Conservation (phyloP, 2,329 filamentous ascomycete species). For the Trichoderma koningiopsis region DNA sequence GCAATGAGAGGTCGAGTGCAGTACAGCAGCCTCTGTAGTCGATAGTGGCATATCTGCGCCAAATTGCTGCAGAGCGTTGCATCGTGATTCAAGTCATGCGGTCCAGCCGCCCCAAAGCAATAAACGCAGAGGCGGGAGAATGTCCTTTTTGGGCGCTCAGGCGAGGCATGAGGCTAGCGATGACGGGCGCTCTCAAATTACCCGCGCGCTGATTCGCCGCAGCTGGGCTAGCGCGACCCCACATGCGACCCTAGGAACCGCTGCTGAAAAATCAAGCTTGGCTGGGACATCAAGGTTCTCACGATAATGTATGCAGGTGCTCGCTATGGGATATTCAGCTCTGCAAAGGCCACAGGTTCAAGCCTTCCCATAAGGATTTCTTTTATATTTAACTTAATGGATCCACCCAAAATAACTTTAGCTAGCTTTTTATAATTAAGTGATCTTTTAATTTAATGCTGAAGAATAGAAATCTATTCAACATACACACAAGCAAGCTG, state of each 20-base stretch:
- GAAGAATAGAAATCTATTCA: too few species aligned
- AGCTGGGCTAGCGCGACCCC: background rate
- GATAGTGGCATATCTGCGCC: background rate
- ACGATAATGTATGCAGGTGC: background rate
- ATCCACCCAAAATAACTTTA: too few species aligned
- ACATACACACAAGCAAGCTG: too few species aligned
- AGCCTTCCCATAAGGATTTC: too few species aligned
- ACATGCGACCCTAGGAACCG: background rate
- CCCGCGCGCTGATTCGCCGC: conserved; percentile 1
- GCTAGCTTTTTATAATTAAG: too few species aligned
- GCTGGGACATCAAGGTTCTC: conserved; percentile 22
- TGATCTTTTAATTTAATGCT: too few species aligned
- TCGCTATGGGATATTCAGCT: background rate
- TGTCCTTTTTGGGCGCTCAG: background rate
- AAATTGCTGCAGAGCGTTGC: background rate
- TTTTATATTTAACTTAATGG: too few species aligned
- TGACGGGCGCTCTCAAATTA: background rate
- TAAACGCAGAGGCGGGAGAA: background rate
- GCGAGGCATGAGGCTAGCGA: background rate
- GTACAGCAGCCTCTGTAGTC: background rate
- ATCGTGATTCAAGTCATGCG: background rate
- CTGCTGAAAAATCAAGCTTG: conserved; percentile 7
- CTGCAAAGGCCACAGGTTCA: too few species aligned
- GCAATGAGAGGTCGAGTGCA: too few species aligned
- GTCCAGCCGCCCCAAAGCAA: background rate